A percentile compares a stretch with the other conserved stretches of the same genome.
Evolutionary conservation across 2,329 filamentous ascomycete genomes (phyloP).

Genomic region (Stenocarpella maydis): DNA sequence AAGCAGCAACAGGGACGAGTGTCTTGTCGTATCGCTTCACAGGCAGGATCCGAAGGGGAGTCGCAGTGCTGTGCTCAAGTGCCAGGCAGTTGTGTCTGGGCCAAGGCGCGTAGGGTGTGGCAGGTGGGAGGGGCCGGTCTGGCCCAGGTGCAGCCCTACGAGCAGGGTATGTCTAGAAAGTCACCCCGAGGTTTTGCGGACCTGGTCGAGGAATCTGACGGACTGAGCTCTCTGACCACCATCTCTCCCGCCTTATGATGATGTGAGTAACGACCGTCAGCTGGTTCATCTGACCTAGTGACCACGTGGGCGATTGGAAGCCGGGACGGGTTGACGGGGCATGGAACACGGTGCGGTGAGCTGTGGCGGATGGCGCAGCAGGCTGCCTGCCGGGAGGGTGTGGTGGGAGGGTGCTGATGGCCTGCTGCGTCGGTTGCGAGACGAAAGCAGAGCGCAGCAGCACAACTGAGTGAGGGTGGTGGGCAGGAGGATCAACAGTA

Average conservation of each 20-base stretch:
- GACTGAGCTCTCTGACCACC: slow-evolving; percentile 14
- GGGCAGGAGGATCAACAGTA: background rate
- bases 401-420: no score
- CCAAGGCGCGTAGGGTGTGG: background rate
- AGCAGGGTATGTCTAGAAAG: slow-evolving; percentile 19
- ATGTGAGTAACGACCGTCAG: slow-evolving; percentile 16
- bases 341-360: slow-evolving; percentile 23
- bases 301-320: slow-evolving; percentile 25
- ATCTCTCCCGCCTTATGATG: slow-evolving; percentile 1
- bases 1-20: background rate
- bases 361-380: slow-evolving; percentile 17
- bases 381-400: background rate
- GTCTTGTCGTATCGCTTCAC: background rate
- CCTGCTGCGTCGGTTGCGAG: background rate
- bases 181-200: background rate
- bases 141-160: slow-evolving; percentile 18
- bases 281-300: slow-evolving; percentile 24
- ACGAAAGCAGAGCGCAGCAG: background rate
- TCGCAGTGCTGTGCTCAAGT: background rate
- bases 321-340: background rate
- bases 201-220: background rate
- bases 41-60: background rate
- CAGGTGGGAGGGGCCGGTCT: background rate
- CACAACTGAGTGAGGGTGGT: background rate
- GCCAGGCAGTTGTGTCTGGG: slow-evolving; percentile 1